phyloP scores from a whole-genome alignment of 352 stramenopile genomes.

The Phytophthora aleatoria region DNA sequence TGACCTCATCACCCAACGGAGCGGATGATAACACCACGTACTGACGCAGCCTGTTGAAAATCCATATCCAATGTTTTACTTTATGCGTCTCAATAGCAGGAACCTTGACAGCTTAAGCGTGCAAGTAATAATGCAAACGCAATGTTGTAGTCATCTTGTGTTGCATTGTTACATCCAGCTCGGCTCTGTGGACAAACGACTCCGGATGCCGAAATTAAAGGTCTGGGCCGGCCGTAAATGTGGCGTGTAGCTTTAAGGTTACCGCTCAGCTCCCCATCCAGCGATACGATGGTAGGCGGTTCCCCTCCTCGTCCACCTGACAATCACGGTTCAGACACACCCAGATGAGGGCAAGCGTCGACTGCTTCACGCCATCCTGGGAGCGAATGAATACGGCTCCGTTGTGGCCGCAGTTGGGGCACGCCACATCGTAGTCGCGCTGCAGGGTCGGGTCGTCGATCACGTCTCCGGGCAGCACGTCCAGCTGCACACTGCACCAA shows the following conservation, averaged over 20 bases:
- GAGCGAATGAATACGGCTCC: slow-evolving; percentile 89
- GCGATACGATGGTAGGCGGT: slow-evolving; percentile 82
- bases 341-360: slow-evolving; percentile 88
- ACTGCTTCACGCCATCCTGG: slow-evolving; percentile 88
- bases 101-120: not conserved
- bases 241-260: not conserved
- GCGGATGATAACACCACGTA: no score
- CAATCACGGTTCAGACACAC: slow-evolving; percentile 90
- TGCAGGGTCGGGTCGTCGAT: slow-evolving; percentile 90
- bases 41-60: no score
- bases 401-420: slow-evolving; percentile 78
- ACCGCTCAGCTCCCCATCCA: slow-evolving; percentile 73
- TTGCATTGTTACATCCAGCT: slow-evolving; percentile 15
- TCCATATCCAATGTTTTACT: no score
- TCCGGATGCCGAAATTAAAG: not conserved
- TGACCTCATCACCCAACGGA: no score
- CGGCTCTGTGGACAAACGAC: not conserved
- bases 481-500: slow-evolving; percentile 68
- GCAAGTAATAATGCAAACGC: not conserved
- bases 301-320: slow-evolving; percentile 84
- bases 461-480: slow-evolving; percentile 84
- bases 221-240: not conserved
- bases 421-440: slow-evolving; percentile 86
- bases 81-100: not conserved
- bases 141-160: not conserved